These are phyloP conservation scores for Phytophthora cajani DNA, from an alignment of 352 stramenopile genomes.

Conservation along the genomic window DNA sequence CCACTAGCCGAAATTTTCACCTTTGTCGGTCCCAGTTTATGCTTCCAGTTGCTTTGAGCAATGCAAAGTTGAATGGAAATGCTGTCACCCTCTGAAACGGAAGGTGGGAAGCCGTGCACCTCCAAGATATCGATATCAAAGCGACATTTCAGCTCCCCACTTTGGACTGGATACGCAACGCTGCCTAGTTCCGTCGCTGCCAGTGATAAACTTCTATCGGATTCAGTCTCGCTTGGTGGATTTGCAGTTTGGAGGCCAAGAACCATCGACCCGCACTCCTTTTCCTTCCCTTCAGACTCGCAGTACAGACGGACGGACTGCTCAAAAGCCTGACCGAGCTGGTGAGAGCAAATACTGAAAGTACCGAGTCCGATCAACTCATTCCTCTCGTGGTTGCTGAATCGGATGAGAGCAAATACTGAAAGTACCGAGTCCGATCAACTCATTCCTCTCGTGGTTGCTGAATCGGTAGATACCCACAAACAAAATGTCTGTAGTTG, in stretches of 20 bases:
- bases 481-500: slow-evolving; percentile 20
- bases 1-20: background rate
- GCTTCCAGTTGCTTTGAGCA: slow-evolving; percentile 31
- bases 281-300: slow-evolving; percentile 2
- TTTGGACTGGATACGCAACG: slow-evolving; percentile 22
- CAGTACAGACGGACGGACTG: slow-evolving; percentile 12
- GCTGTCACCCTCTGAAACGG: slow-evolving; percentile 11
- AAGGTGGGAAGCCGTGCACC: slow-evolving; percentile 10
- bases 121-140: slow-evolving; percentile 29
- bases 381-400: slow-evolving; percentile 32
- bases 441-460: slow-evolving; percentile 29
- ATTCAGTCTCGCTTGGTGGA: background rate
- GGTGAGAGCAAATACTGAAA: slow-evolving; percentile 14
- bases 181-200: slow-evolving; percentile 20
- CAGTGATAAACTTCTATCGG: slow-evolving; percentile 5
- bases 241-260: slow-evolving; percentile 16
- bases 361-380: slow-evolving; percentile 28
- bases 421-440: slow-evolving; percentile 30
- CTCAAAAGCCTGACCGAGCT: slow-evolving; percentile 1
- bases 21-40: slow-evolving; percentile 12
- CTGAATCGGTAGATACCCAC: slow-evolving; percentile 34
- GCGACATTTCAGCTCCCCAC: slow-evolving; percentile 25
- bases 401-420: slow-evolving; percentile 14
- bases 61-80: slow-evolving; percentile 24
- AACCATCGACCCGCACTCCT: slow-evolving; percentile 17